These are phyloP conservation scores for Mycena latifolia DNA, from an alignment of 768 basidiomycete genomes.

Conservation along the genomic window DNA sequence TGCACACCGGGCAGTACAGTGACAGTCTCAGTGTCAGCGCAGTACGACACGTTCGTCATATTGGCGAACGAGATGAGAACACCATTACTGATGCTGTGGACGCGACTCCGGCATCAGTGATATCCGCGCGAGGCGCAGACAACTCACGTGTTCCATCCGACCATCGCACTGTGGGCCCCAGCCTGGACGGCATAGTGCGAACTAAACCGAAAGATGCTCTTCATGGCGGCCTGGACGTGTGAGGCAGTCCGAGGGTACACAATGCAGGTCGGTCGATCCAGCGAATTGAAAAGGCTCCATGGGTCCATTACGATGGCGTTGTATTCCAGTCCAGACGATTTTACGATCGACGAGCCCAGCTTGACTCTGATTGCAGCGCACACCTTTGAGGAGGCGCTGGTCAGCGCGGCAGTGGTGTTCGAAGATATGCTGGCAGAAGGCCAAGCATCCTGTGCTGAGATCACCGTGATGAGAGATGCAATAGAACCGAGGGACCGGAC, in stretches of 20 bases:
- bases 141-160: no score
- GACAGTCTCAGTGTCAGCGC: constrained; percentile 48
- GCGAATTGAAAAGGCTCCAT: no score
- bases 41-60: constrained; percentile 48
- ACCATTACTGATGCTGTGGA: constrained; percentile 50
- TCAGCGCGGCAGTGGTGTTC: not conserved
- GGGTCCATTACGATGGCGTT: constrained; percentile 26
- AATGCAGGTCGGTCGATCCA: no score
- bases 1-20: constrained; percentile 54
- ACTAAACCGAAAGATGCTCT: no score
- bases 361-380: not conserved
- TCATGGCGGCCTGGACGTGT: no score
- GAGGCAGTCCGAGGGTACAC: no score
- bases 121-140: no score
- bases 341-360: constrained; percentile 14
- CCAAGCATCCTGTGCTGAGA: not conserved
- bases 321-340: constrained; percentile 31
- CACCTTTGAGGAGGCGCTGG: not conserved
- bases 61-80: constrained; percentile 53
- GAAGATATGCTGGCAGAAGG: not conserved
- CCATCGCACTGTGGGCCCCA: no score
- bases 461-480: not conserved
- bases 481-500: no score
- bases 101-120: constrained; percentile 8
- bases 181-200: no score